These are phyloP conservation scores for Myrica gale DNA, from an alignment of 306 rosid genomes.

Conservation along the genomic window DNA sequence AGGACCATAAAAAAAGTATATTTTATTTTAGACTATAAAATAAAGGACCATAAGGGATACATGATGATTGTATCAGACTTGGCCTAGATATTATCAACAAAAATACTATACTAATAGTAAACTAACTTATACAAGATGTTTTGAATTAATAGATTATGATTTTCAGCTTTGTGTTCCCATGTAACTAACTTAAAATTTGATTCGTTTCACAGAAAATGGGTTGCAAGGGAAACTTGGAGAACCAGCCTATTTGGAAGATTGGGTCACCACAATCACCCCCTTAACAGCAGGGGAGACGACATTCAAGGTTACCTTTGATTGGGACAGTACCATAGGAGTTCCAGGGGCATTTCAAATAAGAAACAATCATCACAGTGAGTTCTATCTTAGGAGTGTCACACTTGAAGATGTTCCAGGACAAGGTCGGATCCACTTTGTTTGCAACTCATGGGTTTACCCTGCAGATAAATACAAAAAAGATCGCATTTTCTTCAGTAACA, in stretches of 20 bases:
- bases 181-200: neutral
- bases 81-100: no score
- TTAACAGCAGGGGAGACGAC: constrained; percentile 48
- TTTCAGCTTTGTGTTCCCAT: neutral
- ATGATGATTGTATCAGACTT: no score
- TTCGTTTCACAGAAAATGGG: constrained; percentile 40
- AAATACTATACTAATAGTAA: no score
- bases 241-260: constrained; percentile 53
- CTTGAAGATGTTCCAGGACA: constrained; percentile 69
- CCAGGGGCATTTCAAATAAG: constrained; percentile 70
- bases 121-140: no score
- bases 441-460: constrained; percentile 88
- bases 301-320: constrained; percentile 54
- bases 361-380: constrained; percentile 67
- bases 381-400: constrained; percentile 59
- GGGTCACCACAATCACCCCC: constrained; percentile 46
- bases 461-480: constrained; percentile 49
- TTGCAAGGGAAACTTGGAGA: constrained; percentile 56
- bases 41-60: no score
- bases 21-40: no score
- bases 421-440: constrained; percentile 56
- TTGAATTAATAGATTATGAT: neutral
- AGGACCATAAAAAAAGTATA: no score
- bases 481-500: constrained; percentile 73
- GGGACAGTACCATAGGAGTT: constrained; percentile 53